Percentiles rank a stretch among this genome's conserved stretches.
Conservation (phyloP, 768 basidiomycete species). For the Suillus spraguei region DNA sequence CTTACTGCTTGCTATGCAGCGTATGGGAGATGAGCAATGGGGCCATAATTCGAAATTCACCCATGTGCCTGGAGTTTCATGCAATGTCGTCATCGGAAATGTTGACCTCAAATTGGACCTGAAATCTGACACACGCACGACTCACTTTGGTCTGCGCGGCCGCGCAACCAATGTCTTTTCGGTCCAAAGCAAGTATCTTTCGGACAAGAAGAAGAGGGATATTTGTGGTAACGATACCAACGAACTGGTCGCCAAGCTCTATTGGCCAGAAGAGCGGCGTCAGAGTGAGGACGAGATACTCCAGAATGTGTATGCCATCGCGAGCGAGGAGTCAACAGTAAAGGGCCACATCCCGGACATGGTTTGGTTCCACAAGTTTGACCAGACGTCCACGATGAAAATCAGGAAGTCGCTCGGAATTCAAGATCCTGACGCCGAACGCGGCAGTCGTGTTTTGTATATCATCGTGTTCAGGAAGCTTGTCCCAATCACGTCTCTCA, state of each 20-base stretch:
- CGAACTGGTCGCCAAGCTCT: not conserved
- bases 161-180: constrained; percentile 15
- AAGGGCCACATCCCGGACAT: not conserved
- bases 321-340: not conserved
- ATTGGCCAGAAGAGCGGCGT: not conserved
- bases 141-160: constrained; percentile 12
- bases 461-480: not conserved
- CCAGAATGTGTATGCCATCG: not conserved
- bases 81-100: not conserved
- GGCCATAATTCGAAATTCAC: constrained; percentile 10
- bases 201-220: not conserved
- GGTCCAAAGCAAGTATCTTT: not conserved
- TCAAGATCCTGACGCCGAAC: not conserved
- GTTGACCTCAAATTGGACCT: constrained; percentile 2
- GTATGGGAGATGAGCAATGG: constrained; percentile 13
- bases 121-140: not conserved
- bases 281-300: not conserved
- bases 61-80: not conserved
- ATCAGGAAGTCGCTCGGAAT: no score
- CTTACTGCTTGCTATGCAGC: constrained; percentile 16
- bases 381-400: not conserved
- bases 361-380: not conserved
- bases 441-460: not conserved
- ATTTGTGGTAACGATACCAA: not conserved
- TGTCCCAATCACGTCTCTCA: no score